Evolutionary conservation across 2,329 filamentous ascomycete species (phyloP), one percentile per base, ranked within the genome.

Genomic region (Aspergillus fumigatiaffinis): DNA sequence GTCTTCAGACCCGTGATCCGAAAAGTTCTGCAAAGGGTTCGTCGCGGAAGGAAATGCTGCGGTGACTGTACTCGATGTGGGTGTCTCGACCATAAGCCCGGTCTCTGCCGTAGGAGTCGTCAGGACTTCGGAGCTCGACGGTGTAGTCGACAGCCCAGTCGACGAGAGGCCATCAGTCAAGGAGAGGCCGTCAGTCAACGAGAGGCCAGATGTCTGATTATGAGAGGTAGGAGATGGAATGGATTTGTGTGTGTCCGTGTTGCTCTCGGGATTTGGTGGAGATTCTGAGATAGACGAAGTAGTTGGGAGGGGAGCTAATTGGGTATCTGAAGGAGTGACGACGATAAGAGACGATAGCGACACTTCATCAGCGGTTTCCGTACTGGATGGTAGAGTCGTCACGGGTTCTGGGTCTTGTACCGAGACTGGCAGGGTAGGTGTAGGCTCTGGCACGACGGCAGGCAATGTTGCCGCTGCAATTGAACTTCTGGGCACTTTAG

Each of bases 401-500:
- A 51, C 54, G 14, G 57, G 56, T 17, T 53, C 47, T 6, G 44
- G 25, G 12, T n/a, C n/a, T 42, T 41, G 50, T 28, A 47, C 50
- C 35, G 52, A 32, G 46, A 42, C 42, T 20, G 21, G 2, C 10
- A 46, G 42, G 8, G 47, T 35, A 14, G 59, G 47, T 46, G 61
- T 52, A n/a, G 57, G 54, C 55, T 42, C 42, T 47, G 58, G 54
- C 12, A 54, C 56, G n/a, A 21, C 42, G 42, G 20, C 21, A 8
- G 42, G 10, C 3, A 20, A 10, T 20, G 42, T 23, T 20, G 42
- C 9, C 3, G 42, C 42, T 17, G 42, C 42, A 21, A 46, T 14
- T 23, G 66, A 62, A 29, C 60, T 52, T 42, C 62, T 62, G 49
- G 57, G 60, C 35, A 67, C 53, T 54, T 65, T 66, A 42, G 65